Percentiles rank a stretch among this genome's conserved stretches.
These are phyloP conservation scores for Aspergillus ostianus DNA, from an alignment of 495 filamentous ascomycete genomes.

Conservation along the genomic window DNA sequence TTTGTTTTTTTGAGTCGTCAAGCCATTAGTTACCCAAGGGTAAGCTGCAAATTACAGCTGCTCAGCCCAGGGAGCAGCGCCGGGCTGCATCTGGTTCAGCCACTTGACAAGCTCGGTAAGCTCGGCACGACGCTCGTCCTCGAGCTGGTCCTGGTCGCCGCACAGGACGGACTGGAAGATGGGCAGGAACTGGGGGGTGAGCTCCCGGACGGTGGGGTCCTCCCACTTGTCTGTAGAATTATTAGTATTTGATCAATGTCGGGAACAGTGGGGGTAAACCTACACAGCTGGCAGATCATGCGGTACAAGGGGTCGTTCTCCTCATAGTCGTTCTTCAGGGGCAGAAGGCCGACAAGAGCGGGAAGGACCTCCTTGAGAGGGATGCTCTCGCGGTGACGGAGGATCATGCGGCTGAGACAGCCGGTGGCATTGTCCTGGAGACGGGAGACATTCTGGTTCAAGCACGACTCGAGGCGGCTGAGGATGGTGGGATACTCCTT, in stretches of 20 bases:
- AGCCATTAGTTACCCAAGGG: constrained; percentile 8
- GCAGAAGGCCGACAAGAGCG: constrained; percentile 72
- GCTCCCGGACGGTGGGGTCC: constrained; percentile 67
- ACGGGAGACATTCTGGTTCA: constrained; percentile 70
- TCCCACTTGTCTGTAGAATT: constrained; percentile 70
- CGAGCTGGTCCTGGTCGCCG: constrained; percentile 79
- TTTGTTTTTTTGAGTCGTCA: constrained; percentile 25
- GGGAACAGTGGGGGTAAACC: too few relatives aligned
- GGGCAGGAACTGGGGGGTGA: constrained; percentile 75
- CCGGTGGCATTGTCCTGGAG: constrained; percentile 92
- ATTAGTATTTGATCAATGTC: too few relatives aligned
- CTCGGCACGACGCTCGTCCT: constrained; percentile 70
- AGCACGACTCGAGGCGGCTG: constrained; percentile 76
- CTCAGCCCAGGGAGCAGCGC: constrained; percentile 44
- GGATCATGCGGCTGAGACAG: constrained; percentile 89
- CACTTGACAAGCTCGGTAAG: constrained; percentile 70
- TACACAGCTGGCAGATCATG: constrained; percentile 84
- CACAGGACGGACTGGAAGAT: constrained; percentile 78
- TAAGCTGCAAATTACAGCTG: constrained; percentile 32
- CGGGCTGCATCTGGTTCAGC: constrained; percentile 56
- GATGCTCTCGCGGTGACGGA: constrained; percentile 72
- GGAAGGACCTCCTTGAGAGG: constrained; percentile 80
- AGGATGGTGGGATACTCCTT: constrained; percentile 75
- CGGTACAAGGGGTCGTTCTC: constrained; percentile 92
- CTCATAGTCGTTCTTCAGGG: constrained; percentile 90